Evolutionary conservation across 352 stramenopile species (phyloP).

Genomic region (Globisporangium mamillatum): DNA sequence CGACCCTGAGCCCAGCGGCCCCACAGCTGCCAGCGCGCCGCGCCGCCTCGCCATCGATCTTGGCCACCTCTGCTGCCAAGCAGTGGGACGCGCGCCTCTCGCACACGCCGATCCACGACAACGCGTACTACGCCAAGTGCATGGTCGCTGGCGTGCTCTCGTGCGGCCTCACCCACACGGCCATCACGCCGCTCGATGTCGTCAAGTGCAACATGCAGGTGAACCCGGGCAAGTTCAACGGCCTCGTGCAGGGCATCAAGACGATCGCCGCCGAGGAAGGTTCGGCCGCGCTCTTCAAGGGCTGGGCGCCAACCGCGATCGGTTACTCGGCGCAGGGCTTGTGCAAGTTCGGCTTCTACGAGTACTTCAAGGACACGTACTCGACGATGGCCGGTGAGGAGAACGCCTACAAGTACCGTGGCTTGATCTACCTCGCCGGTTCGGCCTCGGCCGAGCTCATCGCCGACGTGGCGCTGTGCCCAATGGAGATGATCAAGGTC

Average conservation of each 20-base stretch:
- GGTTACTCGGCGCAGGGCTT: constrained; percentile 90
- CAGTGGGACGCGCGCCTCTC: constrained; percentile 80
- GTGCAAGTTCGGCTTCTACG: constrained; percentile 95
- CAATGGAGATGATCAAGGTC: constrained; percentile 96
- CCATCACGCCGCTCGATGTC: constrained; percentile 91
- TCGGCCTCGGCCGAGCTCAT: constrained; percentile 94
- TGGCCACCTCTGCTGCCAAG: constrained; percentile 73
- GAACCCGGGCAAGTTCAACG: constrained; percentile 83
- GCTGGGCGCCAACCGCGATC: constrained; percentile 90
- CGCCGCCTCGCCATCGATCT: constrained; percentile 28
- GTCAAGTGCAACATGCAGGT: constrained; percentile 97
- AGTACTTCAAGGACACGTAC: constrained; percentile 96
- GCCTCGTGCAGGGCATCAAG: constrained; percentile 79
- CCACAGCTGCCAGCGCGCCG: constrained; percentile 41
- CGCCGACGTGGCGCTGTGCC: constrained; percentile 91
- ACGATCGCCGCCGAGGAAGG: constrained; percentile 88
- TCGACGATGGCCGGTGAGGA: constrained; percentile 88
- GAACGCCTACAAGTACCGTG: constrained; percentile 92
- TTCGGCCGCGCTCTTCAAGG: constrained; percentile 82
- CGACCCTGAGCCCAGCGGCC: constrained; percentile 56
- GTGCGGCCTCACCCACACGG: constrained; percentile 92
- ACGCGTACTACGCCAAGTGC: constrained; percentile 93
- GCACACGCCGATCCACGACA: constrained; percentile 83
- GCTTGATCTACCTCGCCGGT: constrained; percentile 89
- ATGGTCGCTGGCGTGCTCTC: constrained; percentile 92